Percentiles rank a stretch among this genome's conserved stretches.
Conservation (phyloP, 2,329 filamentous ascomycete species). For the Trichoderma atrobrunneum region DNA sequence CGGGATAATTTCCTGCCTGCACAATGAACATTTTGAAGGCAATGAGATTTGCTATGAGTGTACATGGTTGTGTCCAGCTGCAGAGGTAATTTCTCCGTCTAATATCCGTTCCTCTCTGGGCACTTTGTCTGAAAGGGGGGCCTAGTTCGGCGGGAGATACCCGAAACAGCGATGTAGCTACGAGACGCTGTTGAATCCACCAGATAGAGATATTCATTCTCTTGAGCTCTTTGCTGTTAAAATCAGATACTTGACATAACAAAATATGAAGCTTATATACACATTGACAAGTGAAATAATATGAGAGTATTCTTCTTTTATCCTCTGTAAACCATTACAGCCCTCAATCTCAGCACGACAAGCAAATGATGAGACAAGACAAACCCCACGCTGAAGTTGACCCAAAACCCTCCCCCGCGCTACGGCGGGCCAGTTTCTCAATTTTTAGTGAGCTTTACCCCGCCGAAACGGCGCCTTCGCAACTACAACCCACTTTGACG, state of each 20-base stretch:
- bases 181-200: not conserved
- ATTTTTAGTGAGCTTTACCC: not conserved
- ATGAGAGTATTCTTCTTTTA: no score
- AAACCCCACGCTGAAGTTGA: not conserved
- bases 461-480: conserved; percentile 13
- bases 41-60: no score
- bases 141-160: not conserved
- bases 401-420: conserved; percentile 1
- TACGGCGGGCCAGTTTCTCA: not conserved
- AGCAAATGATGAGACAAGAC: not conserved
- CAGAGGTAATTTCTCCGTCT: not conserved
- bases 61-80: not conserved
- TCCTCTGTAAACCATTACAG: not conserved
- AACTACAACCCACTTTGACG: not conserved
- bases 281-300: no score
- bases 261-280: not conserved
- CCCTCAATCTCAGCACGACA: not conserved
- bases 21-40: accelerated
- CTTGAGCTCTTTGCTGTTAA: not conserved
- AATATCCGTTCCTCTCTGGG: not conserved
- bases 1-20: not conserved
- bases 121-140: not conserved
- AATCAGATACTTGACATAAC: not conserved
- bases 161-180: not conserved
- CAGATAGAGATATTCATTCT: not conserved